Evolutionary conservation across 306 rosid genomes (phyloP).

Genomic region (Sechiopsis laciniata): DNA sequence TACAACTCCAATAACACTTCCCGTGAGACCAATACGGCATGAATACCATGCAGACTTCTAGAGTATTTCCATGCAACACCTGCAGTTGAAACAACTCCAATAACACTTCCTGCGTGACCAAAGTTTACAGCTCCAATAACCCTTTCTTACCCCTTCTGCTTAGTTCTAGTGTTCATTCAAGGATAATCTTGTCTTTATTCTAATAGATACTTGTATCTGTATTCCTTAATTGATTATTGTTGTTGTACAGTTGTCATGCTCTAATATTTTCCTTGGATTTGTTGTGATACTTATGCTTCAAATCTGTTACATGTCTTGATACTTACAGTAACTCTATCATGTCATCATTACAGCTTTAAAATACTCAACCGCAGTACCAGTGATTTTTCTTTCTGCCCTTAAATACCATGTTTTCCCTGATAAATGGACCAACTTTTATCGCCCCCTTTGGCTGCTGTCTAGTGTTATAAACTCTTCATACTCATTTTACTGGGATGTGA

Average conservation of each 20-base stretch:
- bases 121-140: too few relatives aligned
- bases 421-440: slow-evolving; percentile 76
- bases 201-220: background rate
- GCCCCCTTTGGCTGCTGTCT: slow-evolving; percentile 96
- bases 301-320: slow-evolving; percentile 15
- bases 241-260: slow-evolving; percentile 3
- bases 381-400: slow-evolving; percentile 87
- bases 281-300: background rate
- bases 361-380: slow-evolving; percentile 93
- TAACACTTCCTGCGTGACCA: too few relatives aligned
- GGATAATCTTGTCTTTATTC: background rate
- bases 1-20: too few relatives aligned
- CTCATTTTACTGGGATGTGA: slow-evolving; percentile 98
- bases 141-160: background rate
- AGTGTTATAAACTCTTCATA: slow-evolving; percentile 79
- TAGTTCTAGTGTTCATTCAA: background rate
- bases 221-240: background rate
- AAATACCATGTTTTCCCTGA: slow-evolving; percentile 84
- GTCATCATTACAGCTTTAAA: slow-evolving; percentile 77
- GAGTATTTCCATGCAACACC: too few relatives aligned
- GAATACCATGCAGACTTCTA: too few relatives aligned
- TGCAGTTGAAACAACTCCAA: too few relatives aligned
- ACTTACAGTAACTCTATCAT: slow-evolving; percentile 30
- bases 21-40: too few relatives aligned
- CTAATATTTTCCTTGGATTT: background rate